Base-by-base conservation (phyloP, 352 stramenopile species). In the Pythium sukuiense region DNA sequence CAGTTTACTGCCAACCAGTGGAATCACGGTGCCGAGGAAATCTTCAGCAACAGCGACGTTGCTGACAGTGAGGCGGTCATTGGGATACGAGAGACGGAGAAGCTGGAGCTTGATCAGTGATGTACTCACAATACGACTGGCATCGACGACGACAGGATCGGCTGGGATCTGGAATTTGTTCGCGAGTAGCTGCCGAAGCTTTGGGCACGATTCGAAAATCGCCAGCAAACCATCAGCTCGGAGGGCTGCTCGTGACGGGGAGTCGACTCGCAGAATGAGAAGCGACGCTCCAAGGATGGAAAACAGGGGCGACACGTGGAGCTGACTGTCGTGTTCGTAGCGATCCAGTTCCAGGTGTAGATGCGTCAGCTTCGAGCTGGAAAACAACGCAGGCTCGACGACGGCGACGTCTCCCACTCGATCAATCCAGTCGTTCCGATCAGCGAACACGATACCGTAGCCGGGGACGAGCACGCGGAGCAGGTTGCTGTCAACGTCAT, bases 381-480 rank as follows among this genome's bases (percentile, higher is more conserved):
- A 3, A 16, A 52, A 52, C 1, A 24, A 2, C 6, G 45, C 20
- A 2, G 48, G 9, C 8, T 33, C 11, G 9, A 55, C 48, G 6
- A 35, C 24, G 0, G 16, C 26, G 13, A 39, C n/a, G 3, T 14
- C 12, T 29, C 33, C 14, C 5, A 27, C 18, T 32, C 14, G 8
- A 46, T 32, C 14, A 4, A 46, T 2, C 52, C 50, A 56, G n/a
- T 65, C 32, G 12, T 48, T 37, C 27, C 60, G 58, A 3, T 45
- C 49, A 33, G 76, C 59, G 32, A 66, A 43, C 3, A 68, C 70
- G 24, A 67, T 67, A 0, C 65, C 76, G 41, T 56, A 62, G 20
- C 76, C 73, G 27, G 73, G 70, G 4, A 83, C 57, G 6, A 80
- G 48, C 6, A 79, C 65, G 69, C 12, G 27, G 59, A 73, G n/a